Base-by-base conservation (phyloP, 805 yeast genomes). In the Saccharomycopsis synnaedendra region DNA sequence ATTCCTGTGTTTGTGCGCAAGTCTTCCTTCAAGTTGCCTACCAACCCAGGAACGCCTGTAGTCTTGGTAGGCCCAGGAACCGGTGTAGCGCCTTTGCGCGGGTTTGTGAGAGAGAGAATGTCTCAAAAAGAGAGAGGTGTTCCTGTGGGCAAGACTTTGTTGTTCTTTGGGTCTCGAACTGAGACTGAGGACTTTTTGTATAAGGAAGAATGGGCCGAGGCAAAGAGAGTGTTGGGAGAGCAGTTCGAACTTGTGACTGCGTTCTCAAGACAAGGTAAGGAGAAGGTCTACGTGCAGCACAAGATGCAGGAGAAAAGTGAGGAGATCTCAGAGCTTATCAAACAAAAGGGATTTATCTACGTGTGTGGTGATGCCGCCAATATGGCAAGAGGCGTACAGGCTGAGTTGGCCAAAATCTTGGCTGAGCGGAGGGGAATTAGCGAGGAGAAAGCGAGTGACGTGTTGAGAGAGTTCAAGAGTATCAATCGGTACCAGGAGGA, bases 31-130 rank as follows among this genome's bases (percentile, higher is more conserved):
- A 89, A 88, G 70, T 72, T 93, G 54, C 98, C 98, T 27, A 72
- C 88, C 5, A 85, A 86, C 60, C 82, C 94, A 33, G 65, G 75
- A 3, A 78, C 81, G 33, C 97, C 97, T 11, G 74, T 90, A 28
- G 87, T 90, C 58, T 77, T 89, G 83, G 75, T 90, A 59, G 98
- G 98, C 32, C 97, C 98, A 42, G 98, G 98, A 55, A 93, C 98
- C 3, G 98, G 98, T 64, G 90, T 90, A 44, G 97, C 98, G 6
- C 98, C 98, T 53, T 86, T 93, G 71, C 81, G 98, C 69, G 98
- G 95, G 3, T 90, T 90, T 56, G 66, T 90, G 36, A 80, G 94
- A 68, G 98, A 90, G 62, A 82, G 89, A 59, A 84, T 80, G n/a
- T 63, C 67, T 38, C 63, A 62, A 42, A 70, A 71, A 55, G n/a